Evolutionary conservation across 352 stramenopile species (phyloP).

Genomic region (Phytophthora sp.): DNA sequence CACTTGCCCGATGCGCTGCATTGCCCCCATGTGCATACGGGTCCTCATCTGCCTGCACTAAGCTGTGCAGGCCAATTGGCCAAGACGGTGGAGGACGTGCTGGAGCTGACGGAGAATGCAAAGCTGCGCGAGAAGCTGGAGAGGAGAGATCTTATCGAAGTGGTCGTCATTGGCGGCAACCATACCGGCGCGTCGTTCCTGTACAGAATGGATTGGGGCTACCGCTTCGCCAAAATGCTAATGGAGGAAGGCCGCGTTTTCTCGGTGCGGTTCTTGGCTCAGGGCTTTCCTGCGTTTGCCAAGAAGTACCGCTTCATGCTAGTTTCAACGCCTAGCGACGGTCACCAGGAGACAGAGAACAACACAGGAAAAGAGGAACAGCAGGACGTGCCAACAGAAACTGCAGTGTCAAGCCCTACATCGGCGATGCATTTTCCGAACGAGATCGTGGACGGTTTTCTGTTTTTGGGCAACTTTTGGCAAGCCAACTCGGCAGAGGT

Average conservation of each 20-base stretch:
- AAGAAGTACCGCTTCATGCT: constrained; percentile 80
- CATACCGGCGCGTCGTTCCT: constrained; percentile 53
- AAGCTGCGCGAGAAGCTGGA: constrained; percentile 52
- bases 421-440: constrained; percentile 64
- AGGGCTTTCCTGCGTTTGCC: constrained; percentile 68
- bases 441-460: constrained; percentile 75
- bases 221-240: constrained; percentile 69
- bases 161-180: constrained; percentile 72
- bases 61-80: constrained; percentile 24
- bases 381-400: constrained; percentile 1
- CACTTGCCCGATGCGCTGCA: constrained; percentile 64
- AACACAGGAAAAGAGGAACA: background rate
- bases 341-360: constrained; percentile 3
- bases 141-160: constrained; percentile 68
- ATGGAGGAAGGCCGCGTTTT: constrained; percentile 70
- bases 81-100: constrained; percentile 62
- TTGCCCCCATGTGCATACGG: constrained; percentile 42
- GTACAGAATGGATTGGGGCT: constrained; percentile 72
- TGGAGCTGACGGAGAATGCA: constrained; percentile 41
- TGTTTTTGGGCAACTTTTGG: constrained; percentile 85
- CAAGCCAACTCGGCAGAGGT: constrained; percentile 71
- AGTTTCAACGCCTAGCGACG: constrained; percentile 23
- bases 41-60: constrained; percentile 19
- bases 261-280: constrained; percentile 71
- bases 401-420: constrained; percentile 3